Evolutionary conservation across 2,329 filamentous ascomycete genomes (phyloP).

Genomic region (Corynespora cassiicola): DNA sequence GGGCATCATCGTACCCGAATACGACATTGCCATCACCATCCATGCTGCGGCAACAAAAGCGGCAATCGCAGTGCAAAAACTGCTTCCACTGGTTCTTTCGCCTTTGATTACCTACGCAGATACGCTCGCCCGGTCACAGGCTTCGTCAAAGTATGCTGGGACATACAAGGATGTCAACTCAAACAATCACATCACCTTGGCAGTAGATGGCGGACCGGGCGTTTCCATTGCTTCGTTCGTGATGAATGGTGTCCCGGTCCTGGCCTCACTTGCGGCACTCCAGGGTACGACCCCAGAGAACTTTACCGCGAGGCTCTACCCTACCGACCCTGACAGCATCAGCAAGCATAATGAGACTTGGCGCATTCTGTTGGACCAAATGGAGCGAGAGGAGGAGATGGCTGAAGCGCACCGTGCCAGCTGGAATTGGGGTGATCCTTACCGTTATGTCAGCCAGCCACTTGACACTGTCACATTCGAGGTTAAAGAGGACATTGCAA

Average conservation of each 20-base stretch:
- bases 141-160: slow-evolving; percentile 23
- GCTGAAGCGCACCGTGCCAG: slow-evolving; percentile 27
- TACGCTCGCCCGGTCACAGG: slow-evolving; percentile 21
- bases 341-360: slow-evolving; percentile 18
- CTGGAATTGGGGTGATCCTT: slow-evolving; percentile 26
- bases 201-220: slow-evolving; percentile 28
- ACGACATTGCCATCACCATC: slow-evolving; percentile 28
- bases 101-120: slow-evolving; percentile 29
- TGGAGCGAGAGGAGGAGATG: slow-evolving; percentile 11
- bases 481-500: slow-evolving; percentile 5
- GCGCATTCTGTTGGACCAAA: slow-evolving; percentile 24
- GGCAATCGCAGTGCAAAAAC: slow-evolving; percentile 9
- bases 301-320: slow-evolving; percentile 28
- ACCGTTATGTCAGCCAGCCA: slow-evolving; percentile 23
- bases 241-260: slow-evolving; percentile 22
- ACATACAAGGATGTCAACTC: slow-evolving; percentile 17
- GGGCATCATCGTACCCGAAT: slow-evolving; percentile 28
- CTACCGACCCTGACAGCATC: slow-evolving; percentile 25
- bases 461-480: slow-evolving; percentile 27
- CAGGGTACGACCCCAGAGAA: slow-evolving; percentile 9
- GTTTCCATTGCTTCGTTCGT: slow-evolving; percentile 19
- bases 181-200: slow-evolving; percentile 13
- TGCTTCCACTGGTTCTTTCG: slow-evolving; percentile 19
- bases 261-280: slow-evolving; percentile 18
- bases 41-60: slow-evolving; percentile 24